These are phyloP conservation scores for Imleria badia DNA, from an alignment of 768 basidiomycete genomes.

Conservation along the genomic window DNA sequence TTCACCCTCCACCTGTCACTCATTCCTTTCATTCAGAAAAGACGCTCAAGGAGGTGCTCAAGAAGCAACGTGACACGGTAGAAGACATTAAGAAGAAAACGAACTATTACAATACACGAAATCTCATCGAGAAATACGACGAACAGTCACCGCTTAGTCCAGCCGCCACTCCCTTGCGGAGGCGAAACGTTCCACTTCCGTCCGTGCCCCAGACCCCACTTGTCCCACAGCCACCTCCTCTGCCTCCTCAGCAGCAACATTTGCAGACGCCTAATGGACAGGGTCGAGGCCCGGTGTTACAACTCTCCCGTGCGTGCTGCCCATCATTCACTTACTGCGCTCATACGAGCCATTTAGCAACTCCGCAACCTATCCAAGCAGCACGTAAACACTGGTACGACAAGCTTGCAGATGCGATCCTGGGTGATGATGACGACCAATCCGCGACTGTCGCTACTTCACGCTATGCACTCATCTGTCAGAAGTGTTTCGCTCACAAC, in stretches of 20 bases:
- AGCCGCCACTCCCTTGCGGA: slow-evolving; percentile 41
- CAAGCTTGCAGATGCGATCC: slow-evolving; percentile 80
- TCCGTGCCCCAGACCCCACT: slow-evolving; percentile 32
- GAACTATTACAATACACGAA: slow-evolving; percentile 91
- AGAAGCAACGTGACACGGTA: slow-evolving; percentile 79
- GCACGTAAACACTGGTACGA: slow-evolving; percentile 83
- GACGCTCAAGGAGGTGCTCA: slow-evolving; percentile 68
- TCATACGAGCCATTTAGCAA: slow-evolving; percentile 30
- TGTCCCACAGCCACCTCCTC: slow-evolving; percentile 29
- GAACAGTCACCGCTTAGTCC: slow-evolving; percentile 42
- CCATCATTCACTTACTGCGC: background rate
- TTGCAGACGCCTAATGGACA: slow-evolving; percentile 25
- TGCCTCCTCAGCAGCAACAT: slow-evolving; percentile 11
- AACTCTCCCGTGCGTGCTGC: slow-evolving; percentile 39
- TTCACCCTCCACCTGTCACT: background rate
- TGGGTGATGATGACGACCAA: slow-evolving; percentile 70
- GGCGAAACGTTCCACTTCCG: slow-evolving; percentile 35
- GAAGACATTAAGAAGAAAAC: slow-evolving; percentile 98
- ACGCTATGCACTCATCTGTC: slow-evolving; percentile 85
- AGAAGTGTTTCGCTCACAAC: slow-evolving; percentile 84
- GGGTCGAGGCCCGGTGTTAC: slow-evolving; percentile 29
- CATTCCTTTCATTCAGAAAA: slow-evolving; percentile 54
- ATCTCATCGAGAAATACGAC: slow-evolving; percentile 88
- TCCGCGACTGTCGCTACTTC: slow-evolving; percentile 40
- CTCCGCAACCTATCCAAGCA: slow-evolving; percentile 42